Evolutionary conservation across 2,329 filamentous ascomycete species (phyloP), one percentile per base, ranked within the genome.

Genomic region (Colletotrichum sp.): DNA sequence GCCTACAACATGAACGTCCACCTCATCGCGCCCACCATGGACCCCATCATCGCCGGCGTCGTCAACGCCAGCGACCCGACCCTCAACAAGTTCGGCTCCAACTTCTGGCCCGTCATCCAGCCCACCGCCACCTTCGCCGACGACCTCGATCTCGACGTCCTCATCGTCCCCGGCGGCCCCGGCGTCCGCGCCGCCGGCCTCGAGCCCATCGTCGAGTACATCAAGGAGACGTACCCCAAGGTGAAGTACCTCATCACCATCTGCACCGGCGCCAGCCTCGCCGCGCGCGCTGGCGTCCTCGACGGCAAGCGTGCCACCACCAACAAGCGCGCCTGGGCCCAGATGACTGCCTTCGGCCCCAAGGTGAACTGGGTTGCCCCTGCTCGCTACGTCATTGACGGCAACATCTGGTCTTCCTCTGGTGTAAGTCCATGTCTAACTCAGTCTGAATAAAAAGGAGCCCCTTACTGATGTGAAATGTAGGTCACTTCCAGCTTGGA

Each of bases 371-470:
- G 93, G 93, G 87, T 92, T 30, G 83, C 86, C 1, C 86, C 88
- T 32, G 93, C 93, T 24, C 87, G 93, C 52, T 95, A 92, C 90
- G 90, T 93, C 0, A 85, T 87, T 0, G 92, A 94, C 82, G 92
- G 90, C 6, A 92, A 93, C 74, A 84, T 94, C 9, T 95, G 93
- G 92, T 91, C 90, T 5, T 90, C 90, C 3, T 92, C 91, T 1
- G 93, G 93, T 67, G 84, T 85, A 77, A 88, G 76, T 79, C 59
- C 30, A 55, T 71, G 49, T 60, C 32, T 55, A 59, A n/a, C 62
- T 28, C 32, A 32, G 30, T 30, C n/a, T n/a, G n/a, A n/a, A n/a
- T n/a, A n/a, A n/a, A 16, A 49, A 49, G 18, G n/a, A 70, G 9
- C n/a, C 13, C 3, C 24, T 52, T 44, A 55, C 65, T 76, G 36